phyloP scores from a whole-genome alignment of 768 basidiomycete genomes.

The Strobilomyces confusus region DNA sequence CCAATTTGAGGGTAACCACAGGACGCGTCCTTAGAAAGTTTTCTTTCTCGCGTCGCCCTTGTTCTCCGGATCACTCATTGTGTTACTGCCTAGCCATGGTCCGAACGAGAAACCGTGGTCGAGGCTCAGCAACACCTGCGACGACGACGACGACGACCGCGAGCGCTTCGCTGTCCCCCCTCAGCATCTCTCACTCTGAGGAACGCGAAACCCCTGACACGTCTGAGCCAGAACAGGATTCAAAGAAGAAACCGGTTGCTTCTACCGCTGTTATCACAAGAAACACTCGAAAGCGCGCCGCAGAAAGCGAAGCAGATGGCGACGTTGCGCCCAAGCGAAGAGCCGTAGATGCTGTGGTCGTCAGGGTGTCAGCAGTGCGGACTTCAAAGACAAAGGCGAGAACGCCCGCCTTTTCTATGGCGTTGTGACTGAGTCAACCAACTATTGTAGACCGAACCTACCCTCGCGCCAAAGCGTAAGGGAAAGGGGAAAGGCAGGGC shows the following conservation, averaged over 20 bases:
- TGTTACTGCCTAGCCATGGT: slow-evolving; percentile 14
- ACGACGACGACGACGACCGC: slow-evolving; percentile 30
- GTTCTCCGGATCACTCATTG: background rate
- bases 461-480: slow-evolving; percentile 8
- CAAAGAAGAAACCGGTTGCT: background rate
- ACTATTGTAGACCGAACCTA: slow-evolving; percentile 8
- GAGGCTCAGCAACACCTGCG: slow-evolving; percentile 18
- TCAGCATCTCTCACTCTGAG: slow-evolving; percentile 44
- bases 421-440: slow-evolving; percentile 14
- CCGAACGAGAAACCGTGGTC: slow-evolving; percentile 17
- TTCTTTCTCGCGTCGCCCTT: slow-evolving; percentile 17
- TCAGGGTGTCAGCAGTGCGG: slow-evolving; percentile 9
- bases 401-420: slow-evolving; percentile 1
- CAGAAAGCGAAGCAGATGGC: slow-evolving; percentile 32
- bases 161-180: slow-evolving; percentile 45
- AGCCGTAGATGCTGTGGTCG: slow-evolving; percentile 25
- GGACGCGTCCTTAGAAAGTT: slow-evolving; percentile 19
- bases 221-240: slow-evolving; percentile 35
- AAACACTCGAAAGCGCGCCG: slow-evolving; percentile 29
- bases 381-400: slow-evolving; percentile 25
- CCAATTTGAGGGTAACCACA: slow-evolving; percentile 20
- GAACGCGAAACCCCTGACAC: slow-evolving; percentile 51
- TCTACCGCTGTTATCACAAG: slow-evolving; percentile 2
- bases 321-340: slow-evolving; percentile 32
- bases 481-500: slow-evolving; percentile 29